Conservation (phyloP, 768 basidiomycete genomes). For the Tylopilus vinaceipallidus region DNA sequence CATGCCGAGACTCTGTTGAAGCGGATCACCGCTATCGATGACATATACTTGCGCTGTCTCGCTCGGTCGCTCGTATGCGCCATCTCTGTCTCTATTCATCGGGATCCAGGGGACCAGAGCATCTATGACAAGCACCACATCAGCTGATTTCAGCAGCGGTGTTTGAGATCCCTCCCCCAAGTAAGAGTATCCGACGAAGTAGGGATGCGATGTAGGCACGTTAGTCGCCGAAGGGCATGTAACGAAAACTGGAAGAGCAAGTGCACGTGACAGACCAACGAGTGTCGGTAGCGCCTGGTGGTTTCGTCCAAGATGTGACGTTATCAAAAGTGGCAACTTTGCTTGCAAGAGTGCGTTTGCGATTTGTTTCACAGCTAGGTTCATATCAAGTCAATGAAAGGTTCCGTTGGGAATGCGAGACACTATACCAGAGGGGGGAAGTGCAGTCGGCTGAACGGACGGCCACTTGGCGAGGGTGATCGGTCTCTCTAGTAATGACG, state of each 20-base stretch:
- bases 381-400: neutral
- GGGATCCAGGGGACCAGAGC: constrained; percentile 67
- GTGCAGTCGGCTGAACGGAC: constrained; percentile 45
- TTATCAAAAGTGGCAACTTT: constrained; percentile 58
- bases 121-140: constrained; percentile 65
- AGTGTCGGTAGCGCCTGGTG: constrained; percentile 45
- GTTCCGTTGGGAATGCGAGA: neutral
- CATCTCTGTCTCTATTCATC: constrained; percentile 37
- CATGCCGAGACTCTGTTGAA: constrained; percentile 48
- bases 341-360: constrained; percentile 49
- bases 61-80: constrained; percentile 34
- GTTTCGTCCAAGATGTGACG: constrained; percentile 61
- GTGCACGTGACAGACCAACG: constrained; percentile 43
- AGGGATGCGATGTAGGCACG: constrained; percentile 56
- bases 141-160: constrained; percentile 48
- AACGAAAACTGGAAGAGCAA: constrained; percentile 55
- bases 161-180: constrained; percentile 45
- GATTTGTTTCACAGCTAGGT: constrained; percentile 38
- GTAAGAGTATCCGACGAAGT: constrained; percentile 52
- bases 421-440: constrained; percentile 39
- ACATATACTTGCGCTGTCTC: constrained; percentile 52
- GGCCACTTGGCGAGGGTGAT: constrained; percentile 46
- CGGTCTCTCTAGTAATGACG: constrained; percentile 31
- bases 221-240: constrained; percentile 51
- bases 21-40: constrained; percentile 60